Percentiles rank a stretch among this genome's conserved stretches.
Evolutionary conservation across 2,329 filamentous ascomycete species (phyloP).

Genomic region (Trichoderma atrobrunneum): DNA sequence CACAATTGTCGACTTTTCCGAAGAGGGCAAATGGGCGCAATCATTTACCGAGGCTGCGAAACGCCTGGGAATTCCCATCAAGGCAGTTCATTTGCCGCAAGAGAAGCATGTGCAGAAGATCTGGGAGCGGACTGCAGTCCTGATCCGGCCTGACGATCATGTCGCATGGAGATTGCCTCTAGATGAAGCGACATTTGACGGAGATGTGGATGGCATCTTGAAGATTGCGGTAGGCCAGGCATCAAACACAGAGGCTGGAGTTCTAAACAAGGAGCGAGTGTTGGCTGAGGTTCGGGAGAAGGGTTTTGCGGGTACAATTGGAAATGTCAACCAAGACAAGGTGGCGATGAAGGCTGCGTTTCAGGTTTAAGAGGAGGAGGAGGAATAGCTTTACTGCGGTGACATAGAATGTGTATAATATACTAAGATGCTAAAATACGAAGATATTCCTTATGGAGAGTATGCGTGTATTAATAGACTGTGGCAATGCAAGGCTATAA

Average conservation of each 20-base stretch:
- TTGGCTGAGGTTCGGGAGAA: neutral
- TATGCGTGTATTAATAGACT: neutral
- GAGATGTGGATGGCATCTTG: neutral
- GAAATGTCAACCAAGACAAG: neutral
- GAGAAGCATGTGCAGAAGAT: neutral
- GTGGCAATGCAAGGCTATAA: neutral
- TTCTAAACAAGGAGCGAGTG: neutral
- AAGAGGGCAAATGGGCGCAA: neutral
- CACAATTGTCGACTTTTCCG: constrained; percentile 7
- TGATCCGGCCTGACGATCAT: neutral
- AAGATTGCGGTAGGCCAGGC: neutral
- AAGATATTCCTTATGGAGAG: neutral
- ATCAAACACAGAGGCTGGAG: neutral
- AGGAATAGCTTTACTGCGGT: neutral
- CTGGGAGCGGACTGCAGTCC: neutral
- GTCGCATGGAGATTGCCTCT: neutral
- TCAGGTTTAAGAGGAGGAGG: neutral
- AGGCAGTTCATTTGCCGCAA: neutral
- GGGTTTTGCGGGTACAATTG: neutral
- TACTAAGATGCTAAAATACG: neutral
- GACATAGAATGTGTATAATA: neutral
- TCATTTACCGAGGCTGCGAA: neutral
- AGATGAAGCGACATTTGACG: neutral
- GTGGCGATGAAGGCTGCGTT: constrained; percentile 1
- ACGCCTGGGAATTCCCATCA: neutral